phyloP scores from a whole-genome alignment of 2,329 filamentous ascomycete species.

The Venturia oleaginea region DNA sequence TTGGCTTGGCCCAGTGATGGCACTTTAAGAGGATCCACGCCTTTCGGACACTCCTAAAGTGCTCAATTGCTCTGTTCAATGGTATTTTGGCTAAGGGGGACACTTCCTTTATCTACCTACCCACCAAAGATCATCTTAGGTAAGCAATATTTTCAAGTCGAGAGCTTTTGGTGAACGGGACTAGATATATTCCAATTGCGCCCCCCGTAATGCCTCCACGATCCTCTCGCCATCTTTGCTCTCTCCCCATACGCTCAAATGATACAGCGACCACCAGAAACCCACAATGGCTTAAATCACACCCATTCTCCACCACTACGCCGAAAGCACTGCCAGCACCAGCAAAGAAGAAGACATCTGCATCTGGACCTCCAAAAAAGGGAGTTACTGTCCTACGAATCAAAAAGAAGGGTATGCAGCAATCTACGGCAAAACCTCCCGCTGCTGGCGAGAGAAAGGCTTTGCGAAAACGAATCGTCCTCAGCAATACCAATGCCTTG shows the following conservation, averaged over 20 bases:
- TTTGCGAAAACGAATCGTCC: slow-evolving; percentile 75
- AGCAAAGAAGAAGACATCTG: slow-evolving; percentile 10
- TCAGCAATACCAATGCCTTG: slow-evolving; percentile 90
- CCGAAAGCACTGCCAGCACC: slow-evolving; percentile 2
- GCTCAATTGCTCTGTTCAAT: too few relatives aligned
- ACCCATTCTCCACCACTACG: slow-evolving; percentile 2
- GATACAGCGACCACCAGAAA: not conserved
- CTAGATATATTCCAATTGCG: not conserved
- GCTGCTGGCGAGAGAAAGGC: slow-evolving; percentile 75
- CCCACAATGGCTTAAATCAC: not conserved
- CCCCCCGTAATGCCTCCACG: not conserved
- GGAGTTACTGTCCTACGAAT: slow-evolving; percentile 6
- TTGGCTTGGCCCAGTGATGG: not conserved
- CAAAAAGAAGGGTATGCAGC: slow-evolving; percentile 5
- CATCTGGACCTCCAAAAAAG: not conserved
- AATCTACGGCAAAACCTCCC: slow-evolving; percentile 45
- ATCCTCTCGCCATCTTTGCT: not conserved
- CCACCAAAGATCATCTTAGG: not conserved
- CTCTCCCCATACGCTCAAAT: not conserved
- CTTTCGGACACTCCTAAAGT: too few relatives aligned
- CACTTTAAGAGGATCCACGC: too few relatives aligned
- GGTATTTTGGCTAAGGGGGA: too few relatives aligned
- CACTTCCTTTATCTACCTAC: too few relatives aligned
- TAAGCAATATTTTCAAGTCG: not conserved
- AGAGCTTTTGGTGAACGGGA: not conserved